These are phyloP conservation scores for Crithidia fasciculata DNA, from an alignment of 208 protist species.

Conservation along the genomic window DNA sequence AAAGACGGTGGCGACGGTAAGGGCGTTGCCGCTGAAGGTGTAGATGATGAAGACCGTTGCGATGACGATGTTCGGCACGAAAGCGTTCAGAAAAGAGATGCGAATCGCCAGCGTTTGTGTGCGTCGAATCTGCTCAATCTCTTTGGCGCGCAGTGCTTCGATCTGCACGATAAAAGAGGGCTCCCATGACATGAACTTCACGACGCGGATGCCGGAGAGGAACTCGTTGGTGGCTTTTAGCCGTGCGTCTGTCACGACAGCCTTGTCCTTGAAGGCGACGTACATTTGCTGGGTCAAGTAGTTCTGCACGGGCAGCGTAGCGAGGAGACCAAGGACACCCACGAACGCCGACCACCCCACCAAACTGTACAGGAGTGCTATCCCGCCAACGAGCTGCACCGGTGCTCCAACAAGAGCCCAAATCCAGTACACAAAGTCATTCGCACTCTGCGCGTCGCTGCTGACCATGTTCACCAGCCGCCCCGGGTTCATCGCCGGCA, in stretches of 20 bases:
- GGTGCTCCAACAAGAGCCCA: neutral
- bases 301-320: too few relatives aligned
- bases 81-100: slow-evolving; percentile 1
- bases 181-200: slow-evolving; percentile 95
- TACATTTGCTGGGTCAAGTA: too few relatives aligned
- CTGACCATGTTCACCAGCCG: slow-evolving; percentile 89
- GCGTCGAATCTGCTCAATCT: neutral
- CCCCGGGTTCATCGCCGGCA: slow-evolving; percentile 82
- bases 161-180: slow-evolving; percentile 10
- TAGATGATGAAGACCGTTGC: slow-evolving; percentile 59
- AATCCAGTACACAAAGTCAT: slow-evolving; percentile 43
- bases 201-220: slow-evolving; percentile 87
- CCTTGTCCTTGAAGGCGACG: slow-evolving; percentile 2
- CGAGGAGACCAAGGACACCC: neutral
- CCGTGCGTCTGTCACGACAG: slow-evolving; percentile 77
- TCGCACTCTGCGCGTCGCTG: slow-evolving; percentile 57
- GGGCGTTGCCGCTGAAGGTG: slow-evolving; percentile 42
- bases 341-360: neutral
- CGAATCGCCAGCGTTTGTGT: neutral
- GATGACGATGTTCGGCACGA: slow-evolving; percentile 56
- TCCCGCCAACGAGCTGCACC: neutral
- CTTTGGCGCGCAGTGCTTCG: neutral
- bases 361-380: neutral
- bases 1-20: slow-evolving; percentile 75
- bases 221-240: slow-evolving; percentile 93